A percentile compares a stretch with the other conserved stretches of the same genome.
phyloP scores from a whole-genome alignment of 306 rosid species.

The Lupinus albus region DNA sequence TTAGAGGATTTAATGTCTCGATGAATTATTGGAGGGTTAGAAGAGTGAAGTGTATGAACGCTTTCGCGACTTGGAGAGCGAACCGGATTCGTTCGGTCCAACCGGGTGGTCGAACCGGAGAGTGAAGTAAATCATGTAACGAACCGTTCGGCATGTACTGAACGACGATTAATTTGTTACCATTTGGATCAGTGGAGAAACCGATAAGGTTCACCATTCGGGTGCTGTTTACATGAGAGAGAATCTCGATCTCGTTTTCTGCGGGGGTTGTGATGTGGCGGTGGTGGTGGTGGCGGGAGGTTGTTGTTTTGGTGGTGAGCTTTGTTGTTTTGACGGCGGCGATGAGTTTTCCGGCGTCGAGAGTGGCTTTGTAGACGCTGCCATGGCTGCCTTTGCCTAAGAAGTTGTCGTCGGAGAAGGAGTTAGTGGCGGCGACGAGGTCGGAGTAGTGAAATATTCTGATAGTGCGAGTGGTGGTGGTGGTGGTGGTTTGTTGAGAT shows the following conservation, averaged over 20 bases:
- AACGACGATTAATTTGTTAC: slow-evolving; percentile 60
- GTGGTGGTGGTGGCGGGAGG: slow-evolving; percentile 30
- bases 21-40: slow-evolving; percentile 88
- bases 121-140: slow-evolving; percentile 68
- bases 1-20: slow-evolving; percentile 86
- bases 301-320: slow-evolving; percentile 3
- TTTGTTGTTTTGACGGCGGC: slow-evolving; percentile 80
- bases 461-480: slow-evolving; percentile 28
- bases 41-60: slow-evolving; percentile 56
- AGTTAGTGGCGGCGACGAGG: slow-evolving; percentile 58
- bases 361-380: slow-evolving; percentile 68
- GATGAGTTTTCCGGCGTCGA: slow-evolving; percentile 61
- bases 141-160: slow-evolving; percentile 91
- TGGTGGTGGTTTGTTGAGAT: slow-evolving; percentile 38
- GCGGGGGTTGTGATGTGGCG: slow-evolving; percentile 57
- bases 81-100: slow-evolving; percentile 66
- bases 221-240: slow-evolving; percentile 60
- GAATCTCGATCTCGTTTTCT: slow-evolving; percentile 93
- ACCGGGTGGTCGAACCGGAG: slow-evolving; percentile 56
- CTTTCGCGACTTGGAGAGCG: slow-evolving; percentile 71
- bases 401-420: slow-evolving; percentile 66
- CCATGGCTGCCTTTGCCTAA: slow-evolving; percentile 93
- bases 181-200: slow-evolving; percentile 53
- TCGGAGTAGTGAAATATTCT: slow-evolving; percentile 54
- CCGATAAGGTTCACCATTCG: slow-evolving; percentile 84